Evolutionary conservation across 108 stramenopile genomes (phyloP).

Genomic region (Licmophora abbreviata): DNA sequence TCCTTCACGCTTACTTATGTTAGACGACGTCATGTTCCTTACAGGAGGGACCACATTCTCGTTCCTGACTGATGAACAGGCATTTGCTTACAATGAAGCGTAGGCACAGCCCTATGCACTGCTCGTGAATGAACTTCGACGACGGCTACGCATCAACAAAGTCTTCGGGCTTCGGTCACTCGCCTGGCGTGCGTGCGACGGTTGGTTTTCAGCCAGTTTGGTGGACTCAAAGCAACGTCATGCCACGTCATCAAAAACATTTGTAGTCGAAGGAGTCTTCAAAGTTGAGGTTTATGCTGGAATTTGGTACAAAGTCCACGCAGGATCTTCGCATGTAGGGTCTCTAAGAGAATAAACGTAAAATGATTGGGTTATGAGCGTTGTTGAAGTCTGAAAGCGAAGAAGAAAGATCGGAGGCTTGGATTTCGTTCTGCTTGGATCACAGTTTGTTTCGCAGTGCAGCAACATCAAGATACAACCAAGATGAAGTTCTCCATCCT

Average conservation of each 20-base stretch:
- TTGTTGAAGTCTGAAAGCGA: not conserved
- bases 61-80: not conserved
- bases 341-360: no score
- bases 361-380: no score
- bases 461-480: conserved; percentile 3
- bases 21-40: not conserved
- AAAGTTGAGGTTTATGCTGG: not conserved
- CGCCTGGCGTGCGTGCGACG: no score
- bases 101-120: no score
- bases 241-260: no score
- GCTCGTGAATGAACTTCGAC: no score
- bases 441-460: not conserved
- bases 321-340: not conserved
- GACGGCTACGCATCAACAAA: no score
- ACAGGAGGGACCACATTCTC: not conserved
- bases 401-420: not conserved
- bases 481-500: conserved; percentile 59
- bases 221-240: no score
- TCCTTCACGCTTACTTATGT: not conserved
- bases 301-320: not conserved
- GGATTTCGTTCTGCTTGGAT: not conserved
- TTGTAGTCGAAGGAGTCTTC: no score
- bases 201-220: no score
- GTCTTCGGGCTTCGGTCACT: no score
- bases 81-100: no score